These are phyloP conservation scores for Aciculosporium take DNA, from an alignment of 2,329 filamentous ascomycete genomes.

Conservation along the genomic window DNA sequence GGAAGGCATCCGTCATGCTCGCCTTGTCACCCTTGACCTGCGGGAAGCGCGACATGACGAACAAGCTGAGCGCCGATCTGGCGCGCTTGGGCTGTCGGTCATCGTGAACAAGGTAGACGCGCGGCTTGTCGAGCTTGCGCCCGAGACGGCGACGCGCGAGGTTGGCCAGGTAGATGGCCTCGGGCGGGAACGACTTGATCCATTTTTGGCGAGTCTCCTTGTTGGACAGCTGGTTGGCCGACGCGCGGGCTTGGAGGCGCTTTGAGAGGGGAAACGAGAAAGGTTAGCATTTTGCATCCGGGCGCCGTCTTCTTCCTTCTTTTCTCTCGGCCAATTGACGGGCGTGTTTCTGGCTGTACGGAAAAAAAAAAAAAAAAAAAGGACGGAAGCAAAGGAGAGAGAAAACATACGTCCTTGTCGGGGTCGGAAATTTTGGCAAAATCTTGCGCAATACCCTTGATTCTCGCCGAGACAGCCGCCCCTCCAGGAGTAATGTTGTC, in stretches of 20 bases:
- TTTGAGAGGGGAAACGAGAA: slow-evolving; percentile 5
- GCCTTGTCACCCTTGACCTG: slow-evolving; percentile 12
- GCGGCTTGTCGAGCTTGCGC: slow-evolving; percentile 18
- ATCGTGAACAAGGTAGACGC: slow-evolving; percentile 25
- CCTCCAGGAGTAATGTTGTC: slow-evolving; percentile 15
- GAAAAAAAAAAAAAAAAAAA: neutral
- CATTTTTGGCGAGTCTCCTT: slow-evolving; percentile 28
- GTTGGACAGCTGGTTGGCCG: slow-evolving; percentile 29
- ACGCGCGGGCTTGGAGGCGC: slow-evolving; percentile 18
- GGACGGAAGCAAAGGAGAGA: neutral
- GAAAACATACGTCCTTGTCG: slow-evolving; percentile 30
- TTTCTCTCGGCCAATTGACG: neutral
- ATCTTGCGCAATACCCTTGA: slow-evolving; percentile 14
- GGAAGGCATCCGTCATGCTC: slow-evolving; percentile 10
- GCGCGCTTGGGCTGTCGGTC: slow-evolving; percentile 31
- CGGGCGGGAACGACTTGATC: slow-evolving; percentile 28
- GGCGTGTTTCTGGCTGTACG: neutral
- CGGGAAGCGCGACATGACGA: slow-evolving; percentile 22
- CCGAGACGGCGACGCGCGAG: slow-evolving; percentile 28
- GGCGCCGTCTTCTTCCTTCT: no score
- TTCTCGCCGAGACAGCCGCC: slow-evolving; percentile 9
- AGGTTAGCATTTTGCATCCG: slow-evolving; percentile 1
- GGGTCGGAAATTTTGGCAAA: slow-evolving; percentile 27
- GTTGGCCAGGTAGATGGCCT: slow-evolving; percentile 32
- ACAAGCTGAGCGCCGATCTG: slow-evolving; percentile 20